Evolutionary conservation across 2,329 filamentous ascomycete species (phyloP).

Genomic region (Colletotrichum sp.): DNA sequence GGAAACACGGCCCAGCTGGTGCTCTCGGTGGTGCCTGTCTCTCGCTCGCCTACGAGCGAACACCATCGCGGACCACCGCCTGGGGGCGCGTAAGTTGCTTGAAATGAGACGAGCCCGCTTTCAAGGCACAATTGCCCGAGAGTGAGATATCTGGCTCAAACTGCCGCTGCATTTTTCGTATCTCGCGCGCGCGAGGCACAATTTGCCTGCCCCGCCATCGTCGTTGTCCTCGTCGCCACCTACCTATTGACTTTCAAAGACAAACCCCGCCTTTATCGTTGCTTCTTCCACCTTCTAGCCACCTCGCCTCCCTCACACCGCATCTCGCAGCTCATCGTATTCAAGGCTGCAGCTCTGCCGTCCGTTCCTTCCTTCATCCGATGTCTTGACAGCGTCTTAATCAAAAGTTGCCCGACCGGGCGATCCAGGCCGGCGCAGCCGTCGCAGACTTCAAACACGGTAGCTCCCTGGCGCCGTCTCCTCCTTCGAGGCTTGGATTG

Average conservation of each 20-base stretch:
- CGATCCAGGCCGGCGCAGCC: not conserved
- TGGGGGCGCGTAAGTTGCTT: not conserved
- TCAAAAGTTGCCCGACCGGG: not conserved
- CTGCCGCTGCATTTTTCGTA: not conserved
- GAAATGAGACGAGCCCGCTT: slow-evolving; percentile 1
- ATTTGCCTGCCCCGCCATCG: not conserved
- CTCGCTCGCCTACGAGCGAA: not conserved
- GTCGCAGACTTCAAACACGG: slow-evolving; percentile 13
- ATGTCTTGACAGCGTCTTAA: not conserved
- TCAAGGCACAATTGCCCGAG: not conserved
- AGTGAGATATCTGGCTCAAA: slow-evolving; percentile 4
- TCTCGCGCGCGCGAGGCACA: not conserved
- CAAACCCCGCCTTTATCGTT: not conserved
- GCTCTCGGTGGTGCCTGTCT: not conserved
- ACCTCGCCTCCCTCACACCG: not conserved
- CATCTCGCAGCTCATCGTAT: not conserved
- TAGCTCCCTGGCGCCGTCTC: not conserved
- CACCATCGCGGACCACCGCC: not conserved
- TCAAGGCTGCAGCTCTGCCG: not conserved
- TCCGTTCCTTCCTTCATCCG: not conserved
- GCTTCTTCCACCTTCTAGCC: not conserved
- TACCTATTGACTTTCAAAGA: not conserved
- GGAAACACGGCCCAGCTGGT: not conserved
- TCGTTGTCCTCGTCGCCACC: not conserved
- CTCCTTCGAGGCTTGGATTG: not conserved